phyloP scores from a whole-genome alignment of 306 rosid genomes.

The Vicia faba region DNA sequence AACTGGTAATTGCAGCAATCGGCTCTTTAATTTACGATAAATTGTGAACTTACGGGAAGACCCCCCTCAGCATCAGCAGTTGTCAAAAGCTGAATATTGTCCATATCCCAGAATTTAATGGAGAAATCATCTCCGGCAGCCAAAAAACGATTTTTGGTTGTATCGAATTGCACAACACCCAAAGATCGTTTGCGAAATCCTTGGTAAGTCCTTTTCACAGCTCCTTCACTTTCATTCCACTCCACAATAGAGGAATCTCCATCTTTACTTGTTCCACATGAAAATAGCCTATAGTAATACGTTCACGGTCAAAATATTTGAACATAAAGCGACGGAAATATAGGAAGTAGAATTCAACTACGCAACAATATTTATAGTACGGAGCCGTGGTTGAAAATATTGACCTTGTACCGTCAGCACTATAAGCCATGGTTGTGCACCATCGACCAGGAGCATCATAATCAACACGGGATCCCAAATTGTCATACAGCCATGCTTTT shows the following conservation, averaged over 20 bases:
- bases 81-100: constrained; percentile 72
- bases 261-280: constrained; percentile 92
- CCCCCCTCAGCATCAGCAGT: constrained; percentile 96
- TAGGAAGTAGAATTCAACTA: constrained; percentile 11
- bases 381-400: constrained; percentile 31
- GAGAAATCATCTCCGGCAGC: constrained; percentile 96
- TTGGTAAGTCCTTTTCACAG: constrained; percentile 85
- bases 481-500: constrained; percentile 97
- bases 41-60: constrained; percentile 72
- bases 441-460: constrained; percentile 96
- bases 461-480: constrained; percentile 93
- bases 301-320: constrained; percentile 18
- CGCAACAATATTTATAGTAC: not conserved
- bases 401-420: constrained; percentile 95
- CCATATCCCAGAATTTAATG: constrained; percentile 99
- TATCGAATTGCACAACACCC: constrained; percentile 92
- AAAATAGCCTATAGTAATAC: constrained; percentile 71
- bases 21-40: constrained; percentile 22
- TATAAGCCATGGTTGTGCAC: constrained; percentile 95
- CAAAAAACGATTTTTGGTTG: constrained; percentile 85
- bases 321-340: constrained; percentile 6
- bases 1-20: constrained; percentile 16
- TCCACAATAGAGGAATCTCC: constrained; percentile 96
- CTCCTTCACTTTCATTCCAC: constrained; percentile 98
- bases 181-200: constrained; percentile 90